Evolutionary conservation across 169 alveolate species (phyloP).

Genomic region (Eimeria sp.): DNA sequence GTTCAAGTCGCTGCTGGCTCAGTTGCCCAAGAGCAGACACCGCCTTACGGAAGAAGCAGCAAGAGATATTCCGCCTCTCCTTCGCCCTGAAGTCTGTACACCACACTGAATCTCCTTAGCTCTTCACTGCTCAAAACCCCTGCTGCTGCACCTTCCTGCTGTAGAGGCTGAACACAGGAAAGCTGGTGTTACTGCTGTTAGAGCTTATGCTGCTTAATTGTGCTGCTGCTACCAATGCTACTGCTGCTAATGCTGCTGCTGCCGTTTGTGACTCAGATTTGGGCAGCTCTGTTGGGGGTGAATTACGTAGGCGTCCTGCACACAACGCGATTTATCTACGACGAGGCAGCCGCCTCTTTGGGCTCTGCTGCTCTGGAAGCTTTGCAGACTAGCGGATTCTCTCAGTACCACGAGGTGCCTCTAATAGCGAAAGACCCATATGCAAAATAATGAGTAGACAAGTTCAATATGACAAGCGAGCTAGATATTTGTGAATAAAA

Average conservation of each 20-base stretch:
- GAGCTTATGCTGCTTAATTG: too few relatives aligned
- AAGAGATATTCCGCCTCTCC: constrained; percentile 70
- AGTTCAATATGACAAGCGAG: too few relatives aligned
- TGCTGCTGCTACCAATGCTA: constrained; percentile 16
- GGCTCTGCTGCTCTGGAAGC: constrained; percentile 46
- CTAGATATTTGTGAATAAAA: too few relatives aligned
- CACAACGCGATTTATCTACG: constrained; percentile 1
- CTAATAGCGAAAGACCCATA: neutral
- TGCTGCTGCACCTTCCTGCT: neutral
- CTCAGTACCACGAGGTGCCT: constrained; percentile 60
- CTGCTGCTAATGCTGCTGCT: constrained; percentile 39
- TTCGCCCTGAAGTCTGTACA: constrained; percentile 68
- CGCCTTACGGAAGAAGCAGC: constrained; percentile 70
- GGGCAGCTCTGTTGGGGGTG: constrained; percentile 80
- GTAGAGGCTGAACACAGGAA: neutral
- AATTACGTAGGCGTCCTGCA: constrained; percentile 33
- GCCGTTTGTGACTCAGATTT: too few relatives aligned
- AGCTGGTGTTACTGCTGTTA: neutral
- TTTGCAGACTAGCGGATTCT: constrained; percentile 49
- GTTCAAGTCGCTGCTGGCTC: constrained; percentile 67
- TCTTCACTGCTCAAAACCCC: neutral
- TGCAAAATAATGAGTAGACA: too few relatives aligned
- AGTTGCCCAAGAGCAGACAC: constrained; percentile 61
- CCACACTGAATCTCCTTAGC: neutral
- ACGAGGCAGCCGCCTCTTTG: constrained; percentile 68